A percentile compares a stretch with the other conserved stretches of the same genome.
Conservation (phyloP, 768 basidiomycete genomes). For the Termitomyces sp. region DNA sequence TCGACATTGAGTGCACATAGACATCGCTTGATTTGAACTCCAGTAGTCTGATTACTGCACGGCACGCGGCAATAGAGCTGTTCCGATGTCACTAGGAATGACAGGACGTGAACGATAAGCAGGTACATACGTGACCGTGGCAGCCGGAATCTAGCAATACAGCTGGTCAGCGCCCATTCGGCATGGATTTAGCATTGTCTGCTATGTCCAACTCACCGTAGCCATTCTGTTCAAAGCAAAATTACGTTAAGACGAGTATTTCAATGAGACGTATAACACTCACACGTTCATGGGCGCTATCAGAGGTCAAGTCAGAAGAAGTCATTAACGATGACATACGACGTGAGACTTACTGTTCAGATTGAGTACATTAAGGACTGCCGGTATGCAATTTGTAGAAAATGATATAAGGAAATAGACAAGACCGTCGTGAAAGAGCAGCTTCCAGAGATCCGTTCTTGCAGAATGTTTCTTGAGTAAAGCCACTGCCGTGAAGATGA, state of each 20-base stretch:
- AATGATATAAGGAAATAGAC: slow-evolving; percentile 67
- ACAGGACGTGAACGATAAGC: slow-evolving; percentile 5
- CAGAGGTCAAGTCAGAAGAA: slow-evolving; percentile 8
- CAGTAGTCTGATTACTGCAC: slow-evolving; percentile 61
- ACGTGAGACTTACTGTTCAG: slow-evolving; percentile 45
- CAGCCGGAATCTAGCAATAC: slow-evolving; percentile 49
- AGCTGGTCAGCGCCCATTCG: slow-evolving; percentile 9
- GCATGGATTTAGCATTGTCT: not conserved
- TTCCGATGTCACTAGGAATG: not conserved
- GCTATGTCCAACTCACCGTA: slow-evolving; percentile 32
- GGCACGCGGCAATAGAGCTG: slow-evolving; percentile 62
- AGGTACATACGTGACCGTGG: slow-evolving; percentile 50
- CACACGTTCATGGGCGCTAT: slow-evolving; percentile 54
- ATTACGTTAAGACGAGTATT: not conserved
- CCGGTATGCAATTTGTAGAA: slow-evolving; percentile 61
- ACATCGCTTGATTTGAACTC: slow-evolving; percentile 45
- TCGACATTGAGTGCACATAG: slow-evolving; percentile 42
- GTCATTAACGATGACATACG: not conserved
- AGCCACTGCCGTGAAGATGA: slow-evolving; percentile 49
- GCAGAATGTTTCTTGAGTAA: slow-evolving; percentile 47
- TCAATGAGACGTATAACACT: not conserved
- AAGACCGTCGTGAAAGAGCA: slow-evolving; percentile 71
- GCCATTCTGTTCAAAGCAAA: slow-evolving; percentile 36
- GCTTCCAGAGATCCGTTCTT: slow-evolving; percentile 57
- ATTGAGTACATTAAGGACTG: slow-evolving; percentile 56